phyloP scores from a whole-genome alignment of 192 early-diverging fungal species.

The Physocladia obscura region DNA sequence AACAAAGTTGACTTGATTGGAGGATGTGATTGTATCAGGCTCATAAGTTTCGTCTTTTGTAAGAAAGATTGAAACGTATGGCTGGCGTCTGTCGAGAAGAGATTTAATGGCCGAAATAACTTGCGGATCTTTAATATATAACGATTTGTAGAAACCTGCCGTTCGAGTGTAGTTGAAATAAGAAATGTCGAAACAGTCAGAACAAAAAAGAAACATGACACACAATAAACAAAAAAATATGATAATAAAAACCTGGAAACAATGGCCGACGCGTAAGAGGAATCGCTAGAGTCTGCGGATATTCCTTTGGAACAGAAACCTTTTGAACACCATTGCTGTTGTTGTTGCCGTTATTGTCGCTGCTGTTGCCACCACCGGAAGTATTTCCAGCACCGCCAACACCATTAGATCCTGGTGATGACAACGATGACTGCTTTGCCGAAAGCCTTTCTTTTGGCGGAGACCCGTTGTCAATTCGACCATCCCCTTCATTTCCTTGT shows the following conservation, averaged over 20 bases:
- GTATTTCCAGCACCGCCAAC: not conserved
- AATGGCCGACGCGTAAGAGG: slow-evolving; percentile 90
- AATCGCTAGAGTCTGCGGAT: slow-evolving; percentile 90
- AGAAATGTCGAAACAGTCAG: not conserved
- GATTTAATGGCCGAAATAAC: slow-evolving; percentile 91
- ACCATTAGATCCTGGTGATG: not conserved
- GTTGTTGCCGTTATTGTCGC: not conserved
- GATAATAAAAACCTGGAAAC: slow-evolving; percentile 65
- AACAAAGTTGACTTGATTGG: slow-evolving; percentile 80
- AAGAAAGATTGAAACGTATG: slow-evolving; percentile 96
- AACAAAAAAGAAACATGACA: not conserved
- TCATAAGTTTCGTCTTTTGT: slow-evolving; percentile 88
- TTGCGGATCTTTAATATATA: slow-evolving; percentile 92
- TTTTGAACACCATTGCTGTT: slow-evolving; percentile 13
- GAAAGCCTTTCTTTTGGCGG: not conserved
- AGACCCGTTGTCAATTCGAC: not conserved
- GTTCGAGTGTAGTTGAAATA: not conserved
- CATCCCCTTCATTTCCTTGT: not conserved
- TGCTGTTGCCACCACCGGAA: not conserved
- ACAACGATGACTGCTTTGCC: not conserved
- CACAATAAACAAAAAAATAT: not conserved
- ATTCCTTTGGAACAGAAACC: slow-evolving; percentile 76
- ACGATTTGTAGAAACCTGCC: slow-evolving; percentile 91
- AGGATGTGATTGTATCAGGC: slow-evolving; percentile 72
- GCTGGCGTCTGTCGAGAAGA: slow-evolving; percentile 85